Evolutionary conservation across 2,329 filamentous ascomycete genomes (phyloP).

Genomic region (Pyrenophora graminea): DNA sequence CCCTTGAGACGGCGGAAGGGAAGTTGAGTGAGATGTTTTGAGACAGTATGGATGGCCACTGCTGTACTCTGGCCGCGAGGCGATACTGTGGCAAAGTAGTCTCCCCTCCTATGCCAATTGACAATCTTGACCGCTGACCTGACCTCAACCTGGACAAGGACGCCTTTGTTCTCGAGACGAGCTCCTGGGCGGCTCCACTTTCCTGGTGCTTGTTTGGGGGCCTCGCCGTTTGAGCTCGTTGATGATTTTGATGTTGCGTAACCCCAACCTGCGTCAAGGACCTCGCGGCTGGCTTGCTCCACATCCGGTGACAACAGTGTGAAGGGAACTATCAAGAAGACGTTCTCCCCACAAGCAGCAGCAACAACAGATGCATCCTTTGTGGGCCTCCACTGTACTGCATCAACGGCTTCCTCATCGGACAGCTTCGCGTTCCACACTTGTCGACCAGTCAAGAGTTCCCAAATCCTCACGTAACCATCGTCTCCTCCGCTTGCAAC

Average conservation of each 20-base stretch:
- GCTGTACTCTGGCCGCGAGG: constrained; percentile 77
- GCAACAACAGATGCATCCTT: constrained; percentile 81
- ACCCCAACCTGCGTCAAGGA: constrained; percentile 89
- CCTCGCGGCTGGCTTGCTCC: constrained; percentile 73
- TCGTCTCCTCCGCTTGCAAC: constrained; percentile 93
- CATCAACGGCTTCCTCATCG: constrained; percentile 77
- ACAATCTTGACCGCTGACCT: constrained; percentile 82
- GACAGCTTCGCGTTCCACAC: constrained; percentile 82
- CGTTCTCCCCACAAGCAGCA: constrained; percentile 79
- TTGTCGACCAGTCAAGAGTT: constrained; percentile 81
- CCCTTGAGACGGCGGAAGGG: constrained; percentile 80
- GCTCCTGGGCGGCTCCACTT: constrained; percentile 81
- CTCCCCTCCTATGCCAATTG: constrained; percentile 90
- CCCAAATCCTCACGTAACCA: constrained; percentile 89
- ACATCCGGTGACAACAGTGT: constrained; percentile 71
- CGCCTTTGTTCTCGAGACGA: constrained; percentile 74
- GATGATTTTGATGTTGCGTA: constrained; percentile 72
- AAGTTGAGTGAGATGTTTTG: constrained; percentile 91
- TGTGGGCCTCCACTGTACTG: constrained; percentile 86
- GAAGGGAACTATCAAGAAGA: constrained; percentile 78
- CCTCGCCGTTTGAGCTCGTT: constrained; percentile 55
- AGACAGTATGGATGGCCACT: constrained; percentile 91
- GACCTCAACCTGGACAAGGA: constrained; percentile 80
- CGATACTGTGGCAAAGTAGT: constrained; percentile 92
- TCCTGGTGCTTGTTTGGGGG: constrained; percentile 74